phyloP scores from a whole-genome alignment of 1,284 basidiomycete species.

The Marasmius fiardii region DNA sequence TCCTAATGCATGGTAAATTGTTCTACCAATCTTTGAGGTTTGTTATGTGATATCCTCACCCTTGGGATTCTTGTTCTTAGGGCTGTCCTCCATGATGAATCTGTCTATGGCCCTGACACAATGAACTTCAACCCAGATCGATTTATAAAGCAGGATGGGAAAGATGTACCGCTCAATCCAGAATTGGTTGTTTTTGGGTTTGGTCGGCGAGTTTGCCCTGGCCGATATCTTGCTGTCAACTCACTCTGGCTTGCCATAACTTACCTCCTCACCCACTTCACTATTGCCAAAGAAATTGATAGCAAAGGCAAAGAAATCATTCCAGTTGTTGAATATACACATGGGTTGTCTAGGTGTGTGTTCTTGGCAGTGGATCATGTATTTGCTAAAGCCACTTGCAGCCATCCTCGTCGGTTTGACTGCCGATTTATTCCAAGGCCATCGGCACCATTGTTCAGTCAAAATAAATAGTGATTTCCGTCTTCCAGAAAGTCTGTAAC shows the following conservation, averaged over 20 bases:
- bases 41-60: no score
- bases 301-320: neutral
- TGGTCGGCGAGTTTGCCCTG: neutral
- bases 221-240: neutral
- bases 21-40: neutral
- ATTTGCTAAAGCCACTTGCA: neutral
- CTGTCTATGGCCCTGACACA: neutral
- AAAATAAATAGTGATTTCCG: no score
- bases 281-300: neutral
- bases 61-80: no score
- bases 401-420: constrained; percentile 1
- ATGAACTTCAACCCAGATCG: neutral
- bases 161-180: neutral
- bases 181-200: constrained; percentile 1
- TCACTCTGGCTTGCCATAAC: neutral
- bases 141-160: neutral
- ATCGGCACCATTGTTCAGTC: neutral
- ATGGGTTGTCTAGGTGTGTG: neutral
- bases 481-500: no score
- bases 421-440: constrained; percentile 5
- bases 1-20: neutral
- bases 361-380: neutral
- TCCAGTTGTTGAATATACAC: neutral
- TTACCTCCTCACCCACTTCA: neutral
- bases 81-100: neutral